Base-by-base conservation (phyloP, 2,329 filamentous ascomycete species). In the Trichophyton mentagrophytes region DNA sequence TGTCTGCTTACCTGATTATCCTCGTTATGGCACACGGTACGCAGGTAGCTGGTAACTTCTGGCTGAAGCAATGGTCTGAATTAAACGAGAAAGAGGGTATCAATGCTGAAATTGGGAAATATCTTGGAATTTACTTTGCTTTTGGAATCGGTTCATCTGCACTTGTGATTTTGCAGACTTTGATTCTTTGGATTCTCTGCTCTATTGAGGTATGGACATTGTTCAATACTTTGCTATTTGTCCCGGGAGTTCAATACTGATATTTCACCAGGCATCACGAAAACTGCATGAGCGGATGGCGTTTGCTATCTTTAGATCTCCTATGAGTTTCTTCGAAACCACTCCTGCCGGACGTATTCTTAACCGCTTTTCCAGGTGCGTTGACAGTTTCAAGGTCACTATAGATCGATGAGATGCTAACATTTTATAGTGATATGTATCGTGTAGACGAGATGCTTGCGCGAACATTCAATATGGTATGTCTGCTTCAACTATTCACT, bases 101-200 rank as follows among this genome's bases (percentile, higher is more conserved):
- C 55, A 97, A 97, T 70, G 81, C 83, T 7, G 70, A 91, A 42
- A 82, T 95, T 62, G 91, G 87, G 67, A 95, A 89, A 74, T 99
- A 90, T 70, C 88, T 99, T 69, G 90, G 92, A 61, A 84, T 99
- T 65, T 99, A 99, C 76, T 93, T 99, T 74, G 90, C 88, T 15
- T 89, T 99, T 74, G 95, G 93, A 56, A 82, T 99, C 58, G 92
- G 92, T 36, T 86, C 89, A 27, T 87, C 93, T 46, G 80, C 83
- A 49, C 79, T 99, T 65, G 92, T 95, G 2, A 90, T 97, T 47
- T 70, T 95, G 33, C 93, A 97, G 75, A 97, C 92, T 4, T 78
- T 99, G 67, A 90, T 99, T 65, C 80, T 99, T 30, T 99, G 93
- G 93, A 97, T 99, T 66, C 97, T 99, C 77, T 99, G 95, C 77